These are phyloP conservation scores for Pezicula rhizophila DNA, from an alignment of 2,329 filamentous ascomycete genomes.

Conservation along the genomic window DNA sequence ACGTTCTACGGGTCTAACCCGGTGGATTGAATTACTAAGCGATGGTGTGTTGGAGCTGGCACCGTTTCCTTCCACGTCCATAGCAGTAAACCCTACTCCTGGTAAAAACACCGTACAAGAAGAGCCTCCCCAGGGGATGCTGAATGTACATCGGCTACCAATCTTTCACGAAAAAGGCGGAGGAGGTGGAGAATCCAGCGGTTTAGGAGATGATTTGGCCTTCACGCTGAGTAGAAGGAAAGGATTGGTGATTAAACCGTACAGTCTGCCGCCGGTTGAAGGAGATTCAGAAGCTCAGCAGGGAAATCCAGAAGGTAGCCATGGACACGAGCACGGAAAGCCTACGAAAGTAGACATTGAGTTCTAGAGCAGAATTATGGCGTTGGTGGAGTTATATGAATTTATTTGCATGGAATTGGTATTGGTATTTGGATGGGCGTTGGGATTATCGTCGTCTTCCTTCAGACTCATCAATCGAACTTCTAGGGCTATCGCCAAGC, in stretches of 20 bases:
- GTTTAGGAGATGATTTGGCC: constrained; percentile 76
- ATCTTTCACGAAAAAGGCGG: constrained; percentile 85
- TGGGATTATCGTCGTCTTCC: constrained; percentile 2
- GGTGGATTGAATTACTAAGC: constrained; percentile 78
- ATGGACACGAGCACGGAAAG: constrained; percentile 23
- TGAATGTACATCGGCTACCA: constrained; percentile 77
- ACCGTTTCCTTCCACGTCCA: constrained; percentile 56
- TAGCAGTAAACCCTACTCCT: constrained; percentile 35
- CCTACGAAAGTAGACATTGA: constrained; percentile 28
- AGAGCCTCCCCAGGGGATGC: constrained; percentile 78
- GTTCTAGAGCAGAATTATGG: constrained; percentile 16
- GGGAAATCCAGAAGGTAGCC: constrained; percentile 18
- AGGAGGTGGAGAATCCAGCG: constrained; percentile 60
- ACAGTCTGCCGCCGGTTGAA: constrained; percentile 80
- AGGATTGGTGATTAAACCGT: constrained; percentile 81
- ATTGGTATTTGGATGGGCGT: constrained; percentile 2
- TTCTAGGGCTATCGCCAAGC: constrained; percentile 24
- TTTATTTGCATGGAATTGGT: constrained; percentile 5
- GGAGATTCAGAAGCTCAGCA: constrained; percentile 49
- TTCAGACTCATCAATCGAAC: constrained; percentile 16
- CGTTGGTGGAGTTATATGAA: not conserved
- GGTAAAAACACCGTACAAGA: constrained; percentile 51
- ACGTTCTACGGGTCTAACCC: constrained; percentile 65
- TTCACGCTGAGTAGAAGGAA: constrained; percentile 78
- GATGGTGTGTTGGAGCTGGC: constrained; percentile 85